phyloP scores from a whole-genome alignment of 1,139 yeast genomes.

The Yamadazyma blattariae region DNA sequence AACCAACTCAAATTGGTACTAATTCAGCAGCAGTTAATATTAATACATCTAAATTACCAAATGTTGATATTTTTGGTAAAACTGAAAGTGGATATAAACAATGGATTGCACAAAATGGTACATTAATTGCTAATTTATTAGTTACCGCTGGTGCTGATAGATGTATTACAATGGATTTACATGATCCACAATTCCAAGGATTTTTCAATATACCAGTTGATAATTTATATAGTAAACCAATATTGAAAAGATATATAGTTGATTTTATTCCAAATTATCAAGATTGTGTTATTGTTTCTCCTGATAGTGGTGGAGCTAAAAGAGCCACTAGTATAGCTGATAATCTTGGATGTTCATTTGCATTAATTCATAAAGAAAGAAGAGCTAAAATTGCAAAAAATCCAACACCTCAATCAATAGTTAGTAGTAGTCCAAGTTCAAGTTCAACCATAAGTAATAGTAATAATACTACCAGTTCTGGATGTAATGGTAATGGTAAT shows the following conservation, averaged over 20 bases:
- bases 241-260: constrained; percentile 75
- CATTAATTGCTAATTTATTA: constrained; percentile 81
- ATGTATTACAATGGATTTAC: constrained; percentile 95
- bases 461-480: neutral
- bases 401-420: no score
- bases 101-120: constrained; percentile 97
- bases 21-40: constrained; percentile 27
- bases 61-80: constrained; percentile 38
- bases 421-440: neutral
- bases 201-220: constrained; percentile 92
- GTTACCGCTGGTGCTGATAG: constrained; percentile 97
- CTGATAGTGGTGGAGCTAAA: constrained; percentile 98
- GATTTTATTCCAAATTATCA: constrained; percentile 70
- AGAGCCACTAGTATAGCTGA: constrained; percentile 95
- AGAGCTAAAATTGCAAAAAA: constrained; percentile 47
- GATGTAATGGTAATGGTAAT: neutral
- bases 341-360: constrained; percentile 83
- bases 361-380: constrained; percentile 93
- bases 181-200: constrained; percentile 94
- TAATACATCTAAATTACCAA: constrained; percentile 17
- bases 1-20: constrained; percentile 30
- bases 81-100: constrained; percentile 73
- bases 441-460: constrained; percentile 13
- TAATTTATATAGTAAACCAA: constrained; percentile 81
- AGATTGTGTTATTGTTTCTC: constrained; percentile 85